A percentile compares a stretch with the other conserved stretches of the same genome.
Evolutionary conservation across 371 early-diverging fungal species (phyloP).

Genomic region (Neoconidiobolus thromboides): DNA sequence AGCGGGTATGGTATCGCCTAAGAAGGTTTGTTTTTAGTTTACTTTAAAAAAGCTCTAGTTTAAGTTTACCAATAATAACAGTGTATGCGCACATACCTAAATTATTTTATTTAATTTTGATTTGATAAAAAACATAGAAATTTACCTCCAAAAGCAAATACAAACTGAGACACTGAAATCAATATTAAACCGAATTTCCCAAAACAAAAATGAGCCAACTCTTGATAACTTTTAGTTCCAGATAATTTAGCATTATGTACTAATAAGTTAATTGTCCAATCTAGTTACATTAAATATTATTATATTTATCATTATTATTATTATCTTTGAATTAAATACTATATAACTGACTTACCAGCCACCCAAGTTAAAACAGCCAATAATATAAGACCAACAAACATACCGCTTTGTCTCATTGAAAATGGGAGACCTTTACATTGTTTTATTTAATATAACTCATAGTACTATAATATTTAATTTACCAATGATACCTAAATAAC

Average conservation of each 20-base stretch:
- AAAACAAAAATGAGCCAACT: constrained; percentile 48
- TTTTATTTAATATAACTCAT: neutral
- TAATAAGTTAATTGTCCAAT: constrained; percentile 57
- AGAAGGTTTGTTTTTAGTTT: neutral
- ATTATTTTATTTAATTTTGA: neutral
- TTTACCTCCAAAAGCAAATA: constrained; percentile 64
- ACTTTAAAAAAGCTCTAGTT: too few species aligned
- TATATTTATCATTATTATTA: too few species aligned
- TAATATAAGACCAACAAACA: constrained; percentile 38
- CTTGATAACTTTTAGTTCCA: constrained; percentile 52
- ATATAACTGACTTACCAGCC: constrained; percentile 23
- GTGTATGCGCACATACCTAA: constrained; percentile 57
- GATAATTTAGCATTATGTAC: constrained; percentile 47
- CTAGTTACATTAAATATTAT: constrained; percentile 11
- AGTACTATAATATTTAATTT: neutral
- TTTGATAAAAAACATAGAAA: neutral
- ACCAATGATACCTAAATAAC: constrained; percentile 7
- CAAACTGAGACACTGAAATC: constrained; percentile 58
- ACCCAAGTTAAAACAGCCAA: constrained; percentile 36
- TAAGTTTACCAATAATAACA: constrained; percentile 39
- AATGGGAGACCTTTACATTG: constrained; percentile 15
- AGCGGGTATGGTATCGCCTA: constrained; percentile 57
- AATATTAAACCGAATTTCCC: constrained; percentile 44
- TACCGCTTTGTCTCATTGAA: constrained; percentile 19
- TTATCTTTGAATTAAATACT: neutral